These are phyloP conservation scores for Mortierella sp. DNA, from an alignment of 371 early-diverging fungal species.

Conservation along the genomic window DNA sequence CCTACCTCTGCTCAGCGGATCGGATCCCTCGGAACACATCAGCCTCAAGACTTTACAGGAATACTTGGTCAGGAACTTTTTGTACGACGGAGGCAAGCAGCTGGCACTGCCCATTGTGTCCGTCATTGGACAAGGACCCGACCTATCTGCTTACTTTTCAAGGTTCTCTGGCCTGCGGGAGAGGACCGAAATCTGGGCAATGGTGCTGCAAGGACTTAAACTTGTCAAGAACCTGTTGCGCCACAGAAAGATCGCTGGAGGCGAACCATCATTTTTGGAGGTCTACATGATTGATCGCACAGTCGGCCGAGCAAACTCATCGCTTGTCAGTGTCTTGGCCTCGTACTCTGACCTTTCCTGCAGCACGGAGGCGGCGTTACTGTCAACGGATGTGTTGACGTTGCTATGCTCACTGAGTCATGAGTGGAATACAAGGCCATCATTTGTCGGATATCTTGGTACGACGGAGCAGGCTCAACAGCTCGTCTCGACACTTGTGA, in stretches of 20 bases:
- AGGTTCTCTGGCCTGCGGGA: slow-evolving; percentile 32
- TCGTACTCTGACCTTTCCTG: slow-evolving; percentile 37
- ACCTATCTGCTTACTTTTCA: slow-evolving; percentile 42
- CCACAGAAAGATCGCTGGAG: slow-evolving; percentile 39
- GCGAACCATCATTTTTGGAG: slow-evolving; percentile 47
- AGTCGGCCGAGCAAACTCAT: slow-evolving; percentile 30
- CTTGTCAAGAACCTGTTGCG: slow-evolving; percentile 42
- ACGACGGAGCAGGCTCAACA: slow-evolving; percentile 37
- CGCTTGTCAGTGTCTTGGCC: slow-evolving; percentile 37
- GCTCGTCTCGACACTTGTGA: slow-evolving; percentile 27
- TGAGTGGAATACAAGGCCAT: slow-evolving; percentile 39
- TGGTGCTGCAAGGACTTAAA: slow-evolving; percentile 38
- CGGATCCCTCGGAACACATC: slow-evolving; percentile 16
- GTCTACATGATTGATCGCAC: slow-evolving; percentile 49
- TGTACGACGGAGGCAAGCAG: slow-evolving; percentile 51
- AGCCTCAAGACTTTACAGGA: slow-evolving; percentile 37
- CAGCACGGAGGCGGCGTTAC: slow-evolving; percentile 23
- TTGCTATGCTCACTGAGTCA: slow-evolving; percentile 38
- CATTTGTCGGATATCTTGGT: slow-evolving; percentile 52
- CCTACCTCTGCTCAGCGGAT: slow-evolving; percentile 26
- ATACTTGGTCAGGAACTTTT: slow-evolving; percentile 42
- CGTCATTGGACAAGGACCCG: slow-evolving; percentile 41
- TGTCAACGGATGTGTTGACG: slow-evolving; percentile 36
- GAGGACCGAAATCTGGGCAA: slow-evolving; percentile 14
- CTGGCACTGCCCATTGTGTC: slow-evolving; percentile 38